phyloP scores from a whole-genome alignment of 805 yeast species.

The Teunomyces pallodes region DNA sequence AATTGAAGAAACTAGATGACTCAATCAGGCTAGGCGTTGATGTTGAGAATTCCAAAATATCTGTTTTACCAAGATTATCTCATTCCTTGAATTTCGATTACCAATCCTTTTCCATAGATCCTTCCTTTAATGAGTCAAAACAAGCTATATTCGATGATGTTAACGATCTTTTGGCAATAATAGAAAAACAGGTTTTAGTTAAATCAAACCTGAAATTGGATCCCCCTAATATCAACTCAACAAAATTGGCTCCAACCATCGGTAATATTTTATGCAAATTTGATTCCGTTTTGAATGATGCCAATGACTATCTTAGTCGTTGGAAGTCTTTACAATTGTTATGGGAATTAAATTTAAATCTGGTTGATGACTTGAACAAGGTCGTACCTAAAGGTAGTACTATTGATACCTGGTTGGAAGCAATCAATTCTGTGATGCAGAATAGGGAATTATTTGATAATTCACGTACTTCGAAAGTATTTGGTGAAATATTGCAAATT shows the following conservation, averaged over 20 bases:
- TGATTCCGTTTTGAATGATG: constrained; percentile 27
- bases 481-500: constrained; percentile 41
- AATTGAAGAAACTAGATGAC: constrained; percentile 6
- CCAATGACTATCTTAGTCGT: constrained; percentile 36
- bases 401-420: constrained; percentile 47
- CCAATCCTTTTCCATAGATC: constrained; percentile 34
- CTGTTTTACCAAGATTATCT: background rate
- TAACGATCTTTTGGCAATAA: constrained; percentile 14
- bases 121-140: constrained; percentile 41
- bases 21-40: background rate
- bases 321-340: constrained; percentile 60
- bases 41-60: background rate
- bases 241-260: background rate
- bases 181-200: constrained; percentile 17
- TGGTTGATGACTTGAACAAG: constrained; percentile 34
- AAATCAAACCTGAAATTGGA: background rate
- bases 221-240: background rate
- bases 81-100: constrained; percentile 40
- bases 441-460: constrained; percentile 51
- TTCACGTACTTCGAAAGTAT: constrained; percentile 32
- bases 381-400: constrained; percentile 17
- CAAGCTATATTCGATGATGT: constrained; percentile 19
- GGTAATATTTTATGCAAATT: constrained; percentile 16
- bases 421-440: constrained; percentile 42
- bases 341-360: constrained; percentile 51